These are phyloP conservation scores for Paramecium octaurelia DNA, from an alignment of 73 alveolate species.

Conservation along the genomic window DNA sequence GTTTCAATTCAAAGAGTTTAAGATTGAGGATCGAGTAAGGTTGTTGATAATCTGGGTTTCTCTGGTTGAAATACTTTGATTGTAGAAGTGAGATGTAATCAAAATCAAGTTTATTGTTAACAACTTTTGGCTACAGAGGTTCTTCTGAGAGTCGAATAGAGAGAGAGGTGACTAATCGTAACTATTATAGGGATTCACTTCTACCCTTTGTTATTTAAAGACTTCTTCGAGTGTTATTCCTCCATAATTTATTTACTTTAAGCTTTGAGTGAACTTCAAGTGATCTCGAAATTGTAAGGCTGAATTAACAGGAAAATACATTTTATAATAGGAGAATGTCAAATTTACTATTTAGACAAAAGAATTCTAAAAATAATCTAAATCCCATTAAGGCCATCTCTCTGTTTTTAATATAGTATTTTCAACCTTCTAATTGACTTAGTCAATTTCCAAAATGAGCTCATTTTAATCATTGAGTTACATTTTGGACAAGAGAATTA, in stretches of 20 bases:
- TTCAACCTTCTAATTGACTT: not conserved
- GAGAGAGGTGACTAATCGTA: not conserved
- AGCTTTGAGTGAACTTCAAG: not conserved
- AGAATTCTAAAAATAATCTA: not conserved
- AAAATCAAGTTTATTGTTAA: not conserved
- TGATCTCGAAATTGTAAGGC: not conserved
- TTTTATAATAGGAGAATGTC: not conserved
- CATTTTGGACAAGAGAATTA: not conserved
- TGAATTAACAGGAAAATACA: slow-evolving; percentile 17
- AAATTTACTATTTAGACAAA: not conserved
- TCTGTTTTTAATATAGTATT: not conserved
- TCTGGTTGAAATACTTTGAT: not conserved
- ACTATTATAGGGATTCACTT: not conserved
- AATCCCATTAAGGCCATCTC: not conserved
- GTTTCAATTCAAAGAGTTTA: not conserved
- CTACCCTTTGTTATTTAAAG: slow-evolving; percentile 6
- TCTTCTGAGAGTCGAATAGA: not conserved
- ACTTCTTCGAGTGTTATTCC: slow-evolving; percentile 18
- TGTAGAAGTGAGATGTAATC: not conserved
- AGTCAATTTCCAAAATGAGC: not conserved
- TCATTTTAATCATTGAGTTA: not conserved
- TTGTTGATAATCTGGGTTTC: not conserved
- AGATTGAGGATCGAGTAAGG: not conserved
- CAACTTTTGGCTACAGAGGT: not conserved
- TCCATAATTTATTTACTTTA: slow-evolving; percentile 12